Conservation (phyloP, 768 basidiomycete genomes). For the Hysterangium stoloniferum region DNA sequence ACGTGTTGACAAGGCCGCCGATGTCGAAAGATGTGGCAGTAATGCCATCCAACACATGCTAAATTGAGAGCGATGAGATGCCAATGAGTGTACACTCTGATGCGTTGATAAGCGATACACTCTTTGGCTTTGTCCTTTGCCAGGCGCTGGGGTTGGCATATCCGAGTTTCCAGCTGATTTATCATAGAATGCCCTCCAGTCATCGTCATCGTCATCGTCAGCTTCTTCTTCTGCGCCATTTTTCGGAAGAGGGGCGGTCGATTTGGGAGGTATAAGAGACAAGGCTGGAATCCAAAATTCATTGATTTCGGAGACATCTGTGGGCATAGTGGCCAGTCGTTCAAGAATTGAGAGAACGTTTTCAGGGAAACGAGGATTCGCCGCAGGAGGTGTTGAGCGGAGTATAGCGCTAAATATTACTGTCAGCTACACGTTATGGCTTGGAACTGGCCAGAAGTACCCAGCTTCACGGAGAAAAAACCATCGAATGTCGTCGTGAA, state of each 20-base stretch:
- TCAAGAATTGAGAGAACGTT: conserved; percentile 62
- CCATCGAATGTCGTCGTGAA: conserved; percentile 81
- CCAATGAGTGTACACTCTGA: conserved; percentile 66
- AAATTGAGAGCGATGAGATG: conserved; percentile 75
- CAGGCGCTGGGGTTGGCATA: conserved; percentile 22
- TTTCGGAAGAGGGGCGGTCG: conserved; percentile 22
- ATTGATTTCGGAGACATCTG: conserved; percentile 57
- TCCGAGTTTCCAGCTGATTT: conserved; percentile 35
- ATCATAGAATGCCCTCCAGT: conserved; percentile 85
- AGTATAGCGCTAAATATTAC: conserved; percentile 1
- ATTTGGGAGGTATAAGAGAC: conserved; percentile 46
- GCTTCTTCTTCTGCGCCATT: conserved; percentile 17
- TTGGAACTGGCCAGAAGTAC: conserved; percentile 33
- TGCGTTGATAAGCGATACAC: conserved; percentile 63
- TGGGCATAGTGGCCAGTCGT: conserved; percentile 65
- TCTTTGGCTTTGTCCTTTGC: conserved; percentile 35
- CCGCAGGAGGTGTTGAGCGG: conserved; percentile 21
- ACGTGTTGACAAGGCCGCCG: conserved; percentile 40
- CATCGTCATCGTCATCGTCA: conserved; percentile 32
- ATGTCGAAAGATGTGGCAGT: conserved; percentile 48
- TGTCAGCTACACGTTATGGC: conserved; percentile 1
- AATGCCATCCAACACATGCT: conserved; percentile 74
- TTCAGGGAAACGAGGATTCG: conserved; percentile 35
- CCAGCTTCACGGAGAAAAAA: conserved; percentile 77
- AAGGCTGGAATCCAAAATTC: conserved; percentile 75